Evolutionary conservation across 139 green algal genomes (phyloP), one percentile per base, ranked within the genome.

Genomic region (Chlamydomonas sp.): DNA sequence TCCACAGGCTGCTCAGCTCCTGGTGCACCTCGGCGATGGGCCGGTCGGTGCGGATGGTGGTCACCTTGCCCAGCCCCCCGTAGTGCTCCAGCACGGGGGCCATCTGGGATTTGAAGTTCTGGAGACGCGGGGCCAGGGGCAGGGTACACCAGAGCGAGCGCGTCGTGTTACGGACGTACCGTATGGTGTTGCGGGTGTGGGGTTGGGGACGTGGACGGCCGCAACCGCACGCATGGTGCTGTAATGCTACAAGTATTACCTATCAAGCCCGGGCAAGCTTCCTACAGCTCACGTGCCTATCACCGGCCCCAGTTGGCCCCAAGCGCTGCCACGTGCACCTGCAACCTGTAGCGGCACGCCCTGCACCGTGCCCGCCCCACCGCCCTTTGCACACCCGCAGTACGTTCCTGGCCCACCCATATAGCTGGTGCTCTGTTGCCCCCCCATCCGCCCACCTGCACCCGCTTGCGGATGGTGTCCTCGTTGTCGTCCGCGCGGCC

Each of bases 401-500:
- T 5, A 49, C 18, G 17, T 6, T 5, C 74, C 17, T 63, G 5
- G 2, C 77, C 5, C 60, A 5, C 16, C 77, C 59, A 49, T 49
- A 49, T 49, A 49, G 0, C 31, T 49, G 31, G 31, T 49, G 31
- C 31, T 49, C 31, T 49, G 31, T 49, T 49, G 31, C 31, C 4
- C 60, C 60, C 77, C 1, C 17, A 1, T 49, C 12, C 5, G 31
- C 82, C 5, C 62, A 96, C 95, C 89, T 95, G 94, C 81, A 99
- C 98, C 7, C 96, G 92, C 91, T 99, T 99, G 58, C 91, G 89
- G 86, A 99, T 99, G 61, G 94, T 98, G 76, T 99, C 96, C 63
- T 97, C 95, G 91, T 99, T 99, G 94, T 99, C 97, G 85, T 99
- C 97, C 62, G 94, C 94, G 12, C 97, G 89, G 0, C 97, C 97